A percentile compares a stretch with the other conserved stretches of the same genome.
These are phyloP conservation scores for Marasmius fiardii DNA, from an alignment of 1,284 basidiomycete species.

Conservation along the genomic window DNA sequence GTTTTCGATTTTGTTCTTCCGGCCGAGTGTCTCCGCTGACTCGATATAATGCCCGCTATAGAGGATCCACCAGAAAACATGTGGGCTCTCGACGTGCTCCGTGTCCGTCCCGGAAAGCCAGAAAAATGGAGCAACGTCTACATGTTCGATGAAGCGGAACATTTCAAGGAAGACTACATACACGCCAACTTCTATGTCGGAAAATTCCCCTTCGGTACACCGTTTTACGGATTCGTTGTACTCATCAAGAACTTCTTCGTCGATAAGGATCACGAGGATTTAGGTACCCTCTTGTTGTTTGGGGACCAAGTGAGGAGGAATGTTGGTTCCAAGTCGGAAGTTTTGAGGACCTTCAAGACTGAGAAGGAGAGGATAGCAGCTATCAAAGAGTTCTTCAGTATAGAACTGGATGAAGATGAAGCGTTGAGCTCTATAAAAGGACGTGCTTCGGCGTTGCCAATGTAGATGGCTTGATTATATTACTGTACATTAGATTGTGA, in stretches of 20 bases:
- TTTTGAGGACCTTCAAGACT: slow-evolving; percentile 21
- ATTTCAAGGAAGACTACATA: slow-evolving; percentile 24
- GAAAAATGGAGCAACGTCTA: slow-evolving; percentile 27
- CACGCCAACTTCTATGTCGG: slow-evolving; percentile 27
- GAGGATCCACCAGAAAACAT: slow-evolving; percentile 14
- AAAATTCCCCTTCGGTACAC: slow-evolving; percentile 13
- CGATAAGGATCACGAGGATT: slow-evolving; percentile 20
- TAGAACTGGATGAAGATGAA: slow-evolving; percentile 9
- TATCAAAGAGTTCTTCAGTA: slow-evolving; percentile 28
- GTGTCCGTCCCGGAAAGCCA: slow-evolving; percentile 2
- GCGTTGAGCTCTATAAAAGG: no score
- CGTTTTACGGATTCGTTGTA: slow-evolving; percentile 29
- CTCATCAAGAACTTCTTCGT: slow-evolving; percentile 24
- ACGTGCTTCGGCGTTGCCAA: no score
- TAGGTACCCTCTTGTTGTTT: slow-evolving; percentile 26
- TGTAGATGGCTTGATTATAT: no score
- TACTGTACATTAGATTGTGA: no score
- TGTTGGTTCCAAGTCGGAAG: slow-evolving; percentile 21
- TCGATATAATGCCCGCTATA: slow-evolving; percentile 3
- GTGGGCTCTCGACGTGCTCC: slow-evolving; percentile 28
- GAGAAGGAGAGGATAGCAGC: slow-evolving; percentile 29
- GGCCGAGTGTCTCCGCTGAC: neutral
- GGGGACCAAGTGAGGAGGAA: slow-evolving; percentile 24
- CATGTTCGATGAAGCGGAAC: slow-evolving; percentile 32
- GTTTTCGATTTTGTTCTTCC: neutral